phyloP scores from a whole-genome alignment of 2,329 filamentous ascomycete genomes.

The Colletotrichum tamarilloi region DNA sequence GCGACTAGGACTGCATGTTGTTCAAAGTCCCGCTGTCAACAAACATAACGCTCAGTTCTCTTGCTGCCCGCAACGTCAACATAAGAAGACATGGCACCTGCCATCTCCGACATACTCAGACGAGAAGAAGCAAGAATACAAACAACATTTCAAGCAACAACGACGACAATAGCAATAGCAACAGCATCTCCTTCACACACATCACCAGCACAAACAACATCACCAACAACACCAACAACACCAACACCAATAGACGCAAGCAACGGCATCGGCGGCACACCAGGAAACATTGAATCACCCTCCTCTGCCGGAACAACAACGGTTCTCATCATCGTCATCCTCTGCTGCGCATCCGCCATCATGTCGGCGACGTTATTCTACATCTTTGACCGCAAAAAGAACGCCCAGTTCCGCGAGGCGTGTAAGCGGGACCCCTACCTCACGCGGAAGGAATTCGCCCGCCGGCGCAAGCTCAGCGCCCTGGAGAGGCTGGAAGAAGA shows the following conservation, averaged over 20 bases:
- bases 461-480: constrained; percentile 42
- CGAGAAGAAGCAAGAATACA: not conserved
- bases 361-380: constrained; percentile 39
- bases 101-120: not conserved
- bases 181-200: not conserved
- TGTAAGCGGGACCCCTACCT: constrained; percentile 41
- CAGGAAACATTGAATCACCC: not conserved
- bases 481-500: constrained; percentile 43
- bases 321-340: constrained; percentile 38
- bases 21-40: constrained; percentile 25
- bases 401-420: constrained; percentile 40
- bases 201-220: not conserved
- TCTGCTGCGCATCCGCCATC: constrained; percentile 39
- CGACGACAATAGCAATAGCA: not conserved
- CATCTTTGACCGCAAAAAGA: constrained; percentile 38
- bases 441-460: constrained; percentile 38
- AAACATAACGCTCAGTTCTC: not conserved
- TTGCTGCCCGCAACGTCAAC: constrained; percentile 15
- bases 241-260: not conserved
- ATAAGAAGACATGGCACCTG: constrained; percentile 34
- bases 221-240: not conserved
- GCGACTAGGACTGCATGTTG: not conserved
- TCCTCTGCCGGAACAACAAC: constrained; percentile 18
- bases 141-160: not conserved
- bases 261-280: not conserved